Evolutionary conservation across 495 filamentous ascomycete species (phyloP).

Genomic region (Arthonia radiata): DNA sequence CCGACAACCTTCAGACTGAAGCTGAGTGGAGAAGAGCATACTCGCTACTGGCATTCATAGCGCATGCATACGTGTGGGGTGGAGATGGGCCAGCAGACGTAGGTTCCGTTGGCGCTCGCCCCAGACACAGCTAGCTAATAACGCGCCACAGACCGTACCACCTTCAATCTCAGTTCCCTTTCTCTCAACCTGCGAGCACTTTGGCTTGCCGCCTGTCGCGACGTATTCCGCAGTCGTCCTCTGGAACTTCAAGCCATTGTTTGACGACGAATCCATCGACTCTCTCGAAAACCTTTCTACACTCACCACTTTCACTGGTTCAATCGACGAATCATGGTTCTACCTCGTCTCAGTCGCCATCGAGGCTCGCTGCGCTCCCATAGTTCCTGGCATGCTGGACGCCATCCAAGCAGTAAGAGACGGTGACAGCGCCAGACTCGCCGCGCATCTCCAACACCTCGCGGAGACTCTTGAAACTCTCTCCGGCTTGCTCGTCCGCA

Average conservation of each 20-base stretch:
- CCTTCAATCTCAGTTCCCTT: conserved; percentile 65
- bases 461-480: conserved; percentile 77
- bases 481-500: conserved; percentile 41
- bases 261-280: conserved; percentile 53
- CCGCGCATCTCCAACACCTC: conserved; percentile 44
- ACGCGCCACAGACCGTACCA: conserved; percentile 41
- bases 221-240: conserved; percentile 79
- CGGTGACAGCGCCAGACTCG: conserved; percentile 44
- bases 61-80: conserved; percentile 90
- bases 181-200: conserved; percentile 46
- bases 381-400: conserved; percentile 63
- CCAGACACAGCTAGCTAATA: conserved; percentile 3
- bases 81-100: conserved; percentile 60
- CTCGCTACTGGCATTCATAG: conserved; percentile 60
- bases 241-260: conserved; percentile 91
- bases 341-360: conserved; percentile 88
- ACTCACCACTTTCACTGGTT: conserved; percentile 79
- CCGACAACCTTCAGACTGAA: conserved; percentile 49
- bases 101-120: conserved; percentile 5
- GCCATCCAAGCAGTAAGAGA: conserved; percentile 62
- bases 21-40: conserved; percentile 86
- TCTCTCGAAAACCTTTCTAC: conserved; percentile 65
- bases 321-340: conserved; percentile 94
- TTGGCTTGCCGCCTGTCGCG: conserved; percentile 80
- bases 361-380: conserved; percentile 76